Percentiles rank a stretch among this genome's conserved stretches.
Evolutionary conservation across 257 asterid species (phyloP).

Genomic region (Solanum chaucha): DNA sequence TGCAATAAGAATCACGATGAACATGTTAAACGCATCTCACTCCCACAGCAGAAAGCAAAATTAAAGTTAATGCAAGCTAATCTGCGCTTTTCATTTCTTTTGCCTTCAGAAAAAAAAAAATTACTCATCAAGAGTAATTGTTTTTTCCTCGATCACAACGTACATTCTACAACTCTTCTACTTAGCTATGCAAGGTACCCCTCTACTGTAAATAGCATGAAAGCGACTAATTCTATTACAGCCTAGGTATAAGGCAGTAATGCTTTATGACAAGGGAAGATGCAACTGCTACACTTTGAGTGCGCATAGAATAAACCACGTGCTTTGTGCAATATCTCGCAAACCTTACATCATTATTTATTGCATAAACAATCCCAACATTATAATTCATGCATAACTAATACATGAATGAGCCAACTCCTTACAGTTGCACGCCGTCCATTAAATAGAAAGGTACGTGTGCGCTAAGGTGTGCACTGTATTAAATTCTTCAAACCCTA

Average conservation of each 20-base stretch:
- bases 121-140: too few relatives aligned
- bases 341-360: not conserved
- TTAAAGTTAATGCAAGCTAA: not conserved
- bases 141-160: too few relatives aligned
- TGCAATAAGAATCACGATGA: slow-evolving; percentile 19
- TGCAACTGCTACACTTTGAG: not conserved
- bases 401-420: not conserved
- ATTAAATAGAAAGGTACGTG: not conserved
- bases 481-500: not conserved
- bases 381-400: not conserved
- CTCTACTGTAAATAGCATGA: not conserved
- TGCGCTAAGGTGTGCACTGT: not conserved
- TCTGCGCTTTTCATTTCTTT: not conserved
- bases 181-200: not conserved
- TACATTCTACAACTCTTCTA: too few relatives aligned
- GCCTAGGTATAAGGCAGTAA: too few relatives aligned
- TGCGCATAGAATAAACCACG: too few relatives aligned
- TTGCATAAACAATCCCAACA: not conserved
- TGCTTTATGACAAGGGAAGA: not conserved
- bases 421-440: not conserved
- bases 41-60: not conserved
- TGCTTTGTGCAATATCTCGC: not conserved
- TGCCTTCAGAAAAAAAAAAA: too few relatives aligned
- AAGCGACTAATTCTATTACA: too few relatives aligned
- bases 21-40: not conserved